Conservation (phyloP, 2,329 filamentous ascomycete genomes). For the Aspergillus costaricaensis region DNA sequence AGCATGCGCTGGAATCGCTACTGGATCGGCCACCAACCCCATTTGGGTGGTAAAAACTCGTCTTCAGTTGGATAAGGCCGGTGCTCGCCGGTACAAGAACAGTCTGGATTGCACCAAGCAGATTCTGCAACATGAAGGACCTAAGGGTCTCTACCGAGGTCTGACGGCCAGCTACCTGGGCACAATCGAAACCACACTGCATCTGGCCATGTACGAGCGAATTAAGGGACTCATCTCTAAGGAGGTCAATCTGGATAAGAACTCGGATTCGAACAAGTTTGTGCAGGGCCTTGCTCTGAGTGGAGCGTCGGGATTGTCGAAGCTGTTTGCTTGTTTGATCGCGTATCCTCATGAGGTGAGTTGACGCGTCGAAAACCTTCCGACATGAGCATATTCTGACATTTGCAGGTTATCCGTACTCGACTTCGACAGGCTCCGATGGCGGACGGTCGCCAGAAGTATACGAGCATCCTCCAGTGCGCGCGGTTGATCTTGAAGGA, state of each 20-base stretch:
- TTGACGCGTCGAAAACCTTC: not conserved
- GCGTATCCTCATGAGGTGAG: slow-evolving; percentile 41
- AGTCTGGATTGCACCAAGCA: slow-evolving; percentile 69
- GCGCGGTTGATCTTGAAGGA: slow-evolving; percentile 37
- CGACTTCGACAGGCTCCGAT: slow-evolving; percentile 39
- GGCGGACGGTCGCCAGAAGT: slow-evolving; percentile 38
- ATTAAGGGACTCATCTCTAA: slow-evolving; percentile 32
- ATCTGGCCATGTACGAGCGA: slow-evolving; percentile 40
- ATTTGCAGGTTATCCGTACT: slow-evolving; percentile 37
- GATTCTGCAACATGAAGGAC: slow-evolving; percentile 81
- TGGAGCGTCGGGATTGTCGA: slow-evolving; percentile 38
- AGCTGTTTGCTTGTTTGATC: slow-evolving; percentile 35
- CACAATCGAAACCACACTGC: slow-evolving; percentile 39
- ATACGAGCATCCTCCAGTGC: slow-evolving; percentile 39
- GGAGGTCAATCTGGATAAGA: slow-evolving; percentile 14
- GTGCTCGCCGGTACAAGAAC: slow-evolving; percentile 49
- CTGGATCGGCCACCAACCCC: slow-evolving; percentile 41
- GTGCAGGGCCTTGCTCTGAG: slow-evolving; percentile 26
- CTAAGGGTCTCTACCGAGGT: slow-evolving; percentile 84
- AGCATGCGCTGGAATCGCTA: slow-evolving; percentile 38
- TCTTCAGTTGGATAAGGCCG: slow-evolving; percentile 55
- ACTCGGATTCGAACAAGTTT: slow-evolving; percentile 17
- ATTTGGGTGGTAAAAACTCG: slow-evolving; percentile 66
- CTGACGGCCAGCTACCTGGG: slow-evolving; percentile 68
- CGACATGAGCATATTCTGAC: not conserved